Evolutionary conservation across 78 protist species (phyloP), one percentile per base, ranked within the genome.

Genomic region (Tieghemostelium lacteum): DNA sequence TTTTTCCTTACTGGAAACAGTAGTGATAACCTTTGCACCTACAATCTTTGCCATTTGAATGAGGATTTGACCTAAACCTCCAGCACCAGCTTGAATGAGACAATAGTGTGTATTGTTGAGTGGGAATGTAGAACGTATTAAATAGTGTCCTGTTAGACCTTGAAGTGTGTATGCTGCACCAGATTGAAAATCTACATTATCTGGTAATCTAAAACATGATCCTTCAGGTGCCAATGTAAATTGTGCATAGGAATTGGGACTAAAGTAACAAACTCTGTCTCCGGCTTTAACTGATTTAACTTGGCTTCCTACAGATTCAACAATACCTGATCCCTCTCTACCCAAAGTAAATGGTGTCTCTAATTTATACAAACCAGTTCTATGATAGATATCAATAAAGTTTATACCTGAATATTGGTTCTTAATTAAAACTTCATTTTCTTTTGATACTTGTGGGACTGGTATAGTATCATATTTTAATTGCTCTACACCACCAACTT

Each of bases 31-130:
- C 20, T n/a, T 62, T 0, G 86, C 92, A 40, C 95, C 97, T 2
- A 75, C 73, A 16, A 61, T 64, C 83, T 89, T 89, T 60, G 92
- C 88, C 76, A 93, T 75, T 71, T 96, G 97, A 10, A 61, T 50
- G 3, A 94, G 29, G 5, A 75, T 65, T 29, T 62, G 88, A 3
- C 97, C 97, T 0, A 86, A 34, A 71, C 97, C 97, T 16, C 97
- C 97, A 1, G 97, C 97, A 37, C 95, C 97, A 1, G 97, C 97
- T 39, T 94, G 96, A 36, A 96, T 88, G 20, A 96, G 61, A 40
- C 86, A 91, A 10, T 75, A 64, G 22, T 93, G 63, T 16, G 63
- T 69, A 6, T n/a, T 10, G 34, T 85, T 63, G 29, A 93, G 45
- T 31, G 10, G 36, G 36, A 70, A 72, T 3, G 89, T 67, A 2